These are phyloP conservation scores for Laguncularia racemosa DNA, from an alignment of 345 rosid species.

Conservation along the genomic window DNA sequence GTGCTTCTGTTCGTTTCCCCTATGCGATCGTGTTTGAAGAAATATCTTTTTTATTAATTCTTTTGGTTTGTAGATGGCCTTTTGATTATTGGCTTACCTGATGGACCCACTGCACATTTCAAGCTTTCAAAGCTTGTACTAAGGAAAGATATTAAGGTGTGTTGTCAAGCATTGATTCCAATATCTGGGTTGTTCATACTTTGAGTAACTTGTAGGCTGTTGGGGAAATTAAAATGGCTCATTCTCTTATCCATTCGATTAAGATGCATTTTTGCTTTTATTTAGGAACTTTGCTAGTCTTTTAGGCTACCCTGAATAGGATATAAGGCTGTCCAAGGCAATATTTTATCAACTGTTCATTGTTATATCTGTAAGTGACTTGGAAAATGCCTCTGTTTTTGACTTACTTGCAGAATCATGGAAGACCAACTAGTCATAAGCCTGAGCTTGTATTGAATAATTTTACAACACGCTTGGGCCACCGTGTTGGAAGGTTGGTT, in stretches of 20 bases:
- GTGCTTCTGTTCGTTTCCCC: background rate
- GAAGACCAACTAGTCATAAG: constrained; percentile 84
- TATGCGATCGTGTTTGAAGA: background rate
- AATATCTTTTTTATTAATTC: background rate
- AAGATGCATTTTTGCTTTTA: no score
- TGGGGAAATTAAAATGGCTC: no score
- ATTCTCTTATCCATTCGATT: no score
- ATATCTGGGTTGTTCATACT: background rate
- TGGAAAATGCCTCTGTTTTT: background rate
- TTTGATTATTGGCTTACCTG: constrained; percentile 68
- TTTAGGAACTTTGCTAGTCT: no score
- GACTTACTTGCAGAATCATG: constrained; percentile 54
- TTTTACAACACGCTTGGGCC: constrained; percentile 90
- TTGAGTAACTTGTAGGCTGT: background rate
- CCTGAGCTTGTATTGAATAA: constrained; percentile 84
- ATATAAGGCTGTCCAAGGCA: no score
- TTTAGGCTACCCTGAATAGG: no score
- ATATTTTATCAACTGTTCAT: no score
- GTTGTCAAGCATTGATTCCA: constrained; percentile 1
- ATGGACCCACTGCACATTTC: constrained; percentile 97
- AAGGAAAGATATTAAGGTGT: constrained; percentile 87
- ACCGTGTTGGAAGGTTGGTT: constrained; percentile 77
- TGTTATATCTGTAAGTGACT: no score
- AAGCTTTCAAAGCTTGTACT: constrained; percentile 76
- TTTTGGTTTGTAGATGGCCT: constrained; percentile 58